Evolutionary conservation across 352 stramenopile genomes (phyloP).

Genomic region (Pythium dissimile): DNA sequence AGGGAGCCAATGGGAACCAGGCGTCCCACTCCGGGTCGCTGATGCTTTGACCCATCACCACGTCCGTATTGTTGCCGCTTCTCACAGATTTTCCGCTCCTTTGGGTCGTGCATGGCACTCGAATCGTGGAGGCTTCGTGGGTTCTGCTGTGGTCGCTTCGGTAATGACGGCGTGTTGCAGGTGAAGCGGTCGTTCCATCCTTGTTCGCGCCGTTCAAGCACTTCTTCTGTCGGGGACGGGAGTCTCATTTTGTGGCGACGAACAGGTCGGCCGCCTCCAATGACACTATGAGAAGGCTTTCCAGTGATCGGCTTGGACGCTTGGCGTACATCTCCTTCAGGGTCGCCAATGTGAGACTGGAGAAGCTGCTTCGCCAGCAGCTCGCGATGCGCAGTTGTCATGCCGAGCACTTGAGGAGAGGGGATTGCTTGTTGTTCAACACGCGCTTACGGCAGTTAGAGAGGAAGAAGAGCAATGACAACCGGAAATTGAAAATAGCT

Average conservation of each 20-base stretch:
- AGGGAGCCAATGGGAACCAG: slow-evolving; percentile 37
- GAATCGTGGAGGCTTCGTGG: slow-evolving; percentile 6
- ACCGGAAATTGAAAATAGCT: background rate
- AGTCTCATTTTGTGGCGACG: slow-evolving; percentile 33
- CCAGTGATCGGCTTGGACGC: slow-evolving; percentile 12
- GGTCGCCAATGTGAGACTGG: slow-evolving; percentile 15
- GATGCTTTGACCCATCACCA: background rate
- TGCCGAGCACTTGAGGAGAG: too few species aligned
- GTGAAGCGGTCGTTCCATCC: slow-evolving; percentile 77
- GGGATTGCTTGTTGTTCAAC: too few species aligned
- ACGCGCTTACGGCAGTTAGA: too few species aligned
- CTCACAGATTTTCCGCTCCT: slow-evolving; percentile 49
- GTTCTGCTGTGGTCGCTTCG: slow-evolving; percentile 36
- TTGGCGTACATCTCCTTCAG: background rate
- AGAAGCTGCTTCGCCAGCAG: slow-evolving; percentile 47
- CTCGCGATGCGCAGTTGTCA: slow-evolving; percentile 45
- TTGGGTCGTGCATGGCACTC: slow-evolving; percentile 13
- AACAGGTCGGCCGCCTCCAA: slow-evolving; percentile 13
- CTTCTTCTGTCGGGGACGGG: slow-evolving; percentile 39
- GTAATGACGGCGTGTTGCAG: slow-evolving; percentile 44
- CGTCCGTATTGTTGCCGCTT: slow-evolving; percentile 53
- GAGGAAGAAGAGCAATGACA: background rate
- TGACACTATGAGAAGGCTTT: slow-evolving; percentile 1
- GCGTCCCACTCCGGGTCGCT: slow-evolving; percentile 14
- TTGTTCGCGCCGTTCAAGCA: slow-evolving; percentile 59